Conservation (phyloP, 768 basidiomycete species). For the Dioszegia crocea region DNA sequence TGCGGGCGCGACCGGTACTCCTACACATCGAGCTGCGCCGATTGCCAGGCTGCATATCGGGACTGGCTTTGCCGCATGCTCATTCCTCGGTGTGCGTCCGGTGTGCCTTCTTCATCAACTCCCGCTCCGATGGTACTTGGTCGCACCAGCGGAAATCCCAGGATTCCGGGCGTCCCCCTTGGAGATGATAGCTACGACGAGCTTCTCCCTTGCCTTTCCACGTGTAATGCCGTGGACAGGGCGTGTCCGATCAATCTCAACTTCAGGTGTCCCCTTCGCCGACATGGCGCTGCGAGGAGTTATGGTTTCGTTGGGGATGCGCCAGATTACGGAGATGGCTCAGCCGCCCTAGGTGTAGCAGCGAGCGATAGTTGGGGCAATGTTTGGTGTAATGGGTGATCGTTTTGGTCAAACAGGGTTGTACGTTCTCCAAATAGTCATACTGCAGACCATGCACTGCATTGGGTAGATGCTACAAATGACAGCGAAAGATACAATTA, state of each 20-base stretch:
- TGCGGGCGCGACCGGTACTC: slow-evolving; percentile 49
- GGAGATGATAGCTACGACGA: slow-evolving; percentile 37
- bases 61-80: slow-evolving; percentile 47
- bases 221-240: slow-evolving; percentile 44
- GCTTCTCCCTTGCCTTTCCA: slow-evolving; percentile 45
- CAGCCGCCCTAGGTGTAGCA: slow-evolving; percentile 17
- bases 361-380: slow-evolving; percentile 38
- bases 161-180: slow-evolving; percentile 4
- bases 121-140: slow-evolving; percentile 10
- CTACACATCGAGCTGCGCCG: slow-evolving; percentile 44
- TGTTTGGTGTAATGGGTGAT: slow-evolving; percentile 44
- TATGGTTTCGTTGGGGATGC: slow-evolving; percentile 45
- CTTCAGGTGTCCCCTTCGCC: slow-evolving; percentile 43
- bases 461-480: no score
- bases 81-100: slow-evolving; percentile 38
- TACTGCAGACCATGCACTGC: no score
- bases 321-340: slow-evolving; percentile 24
- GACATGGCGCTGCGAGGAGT: slow-evolving; percentile 28
- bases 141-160: slow-evolving; percentile 19
- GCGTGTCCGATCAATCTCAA: slow-evolving; percentile 48
- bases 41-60: slow-evolving; percentile 46
- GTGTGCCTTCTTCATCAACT: background rate
- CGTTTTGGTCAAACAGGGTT: background rate
- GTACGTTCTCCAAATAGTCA: no score
- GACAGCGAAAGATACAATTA: background rate